phyloP scores from a whole-genome alignment of 2,329 filamentous ascomycete species.

The Apiospora arundinis region DNA sequence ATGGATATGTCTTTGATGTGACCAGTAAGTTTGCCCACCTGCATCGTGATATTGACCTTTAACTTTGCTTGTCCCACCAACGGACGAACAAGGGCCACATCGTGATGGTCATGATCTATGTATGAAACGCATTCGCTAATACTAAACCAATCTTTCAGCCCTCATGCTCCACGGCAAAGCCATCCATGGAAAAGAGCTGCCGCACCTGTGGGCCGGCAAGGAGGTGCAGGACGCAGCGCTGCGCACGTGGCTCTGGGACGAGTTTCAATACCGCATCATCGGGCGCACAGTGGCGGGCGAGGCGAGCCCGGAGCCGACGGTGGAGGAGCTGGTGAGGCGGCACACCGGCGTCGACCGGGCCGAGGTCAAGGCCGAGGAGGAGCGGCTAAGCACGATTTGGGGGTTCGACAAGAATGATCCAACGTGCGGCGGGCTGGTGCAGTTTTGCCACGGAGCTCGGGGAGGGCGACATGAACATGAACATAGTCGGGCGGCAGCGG shows the following conservation, averaged over 20 bases:
- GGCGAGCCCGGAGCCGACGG: slow-evolving; percentile 16
- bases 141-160: not conserved
- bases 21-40: slow-evolving; percentile 23
- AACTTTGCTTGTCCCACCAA: too few relatives aligned
- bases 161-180: slow-evolving; percentile 23
- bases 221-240: slow-evolving; percentile 4
- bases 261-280: slow-evolving; percentile 19
- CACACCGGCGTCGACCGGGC: not conserved
- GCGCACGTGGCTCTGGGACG: slow-evolving; percentile 9
- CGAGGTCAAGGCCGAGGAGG: not conserved
- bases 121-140: too few relatives aligned
- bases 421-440: not conserved
- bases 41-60: too few relatives aligned
- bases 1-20: slow-evolving; percentile 26
- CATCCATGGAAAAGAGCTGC: slow-evolving; percentile 20
- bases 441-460: not conserved
- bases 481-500: not conserved
- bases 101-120: too few relatives aligned
- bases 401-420: not conserved
- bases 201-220: slow-evolving; percentile 18
- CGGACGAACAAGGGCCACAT: too few relatives aligned
- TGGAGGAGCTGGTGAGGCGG: not conserved
- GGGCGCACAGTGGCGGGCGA: slow-evolving; percentile 19
- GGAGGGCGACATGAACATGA: not conserved
- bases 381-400: not conserved